Percentiles rank a stretch among this genome's conserved stretches.
These are phyloP conservation scores for Fonsecaea nubica DNA, from an alignment of 2,329 filamentous ascomycete species.

Conservation along the genomic window DNA sequence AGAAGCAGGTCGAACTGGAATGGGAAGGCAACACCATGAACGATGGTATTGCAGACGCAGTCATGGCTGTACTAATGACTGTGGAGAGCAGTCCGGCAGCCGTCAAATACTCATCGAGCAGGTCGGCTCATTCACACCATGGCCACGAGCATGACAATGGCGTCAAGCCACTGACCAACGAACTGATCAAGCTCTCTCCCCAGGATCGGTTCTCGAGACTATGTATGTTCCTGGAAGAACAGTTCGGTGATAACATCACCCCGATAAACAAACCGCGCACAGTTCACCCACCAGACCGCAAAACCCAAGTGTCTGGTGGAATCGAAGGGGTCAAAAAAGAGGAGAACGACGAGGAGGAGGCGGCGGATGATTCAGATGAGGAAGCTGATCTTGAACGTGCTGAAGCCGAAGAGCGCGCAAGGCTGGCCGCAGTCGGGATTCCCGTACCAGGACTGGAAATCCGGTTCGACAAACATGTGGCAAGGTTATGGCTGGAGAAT, in stretches of 20 bases:
- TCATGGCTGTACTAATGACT: slow-evolving; percentile 88
- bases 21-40: slow-evolving; percentile 99
- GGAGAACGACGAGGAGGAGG: slow-evolving; percentile 23
- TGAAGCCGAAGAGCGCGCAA: slow-evolving; percentile 72
- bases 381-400: slow-evolving; percentile 60
- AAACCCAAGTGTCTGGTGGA: slow-evolving; percentile 42
- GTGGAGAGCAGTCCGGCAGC: slow-evolving; percentile 94
- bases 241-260: slow-evolving; percentile 86
- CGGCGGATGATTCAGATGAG: slow-evolving; percentile 47
- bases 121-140: slow-evolving; percentile 61
- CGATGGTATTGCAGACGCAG: slow-evolving; percentile 95
- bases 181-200: slow-evolving; percentile 73
- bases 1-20: slow-evolving; percentile 84
- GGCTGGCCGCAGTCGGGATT: slow-evolving; percentile 82
- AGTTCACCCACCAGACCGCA: slow-evolving; percentile 42
- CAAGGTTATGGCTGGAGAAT: slow-evolving; percentile 89
- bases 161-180: slow-evolving; percentile 60
- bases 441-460: slow-evolving; percentile 89
- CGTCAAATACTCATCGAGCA: slow-evolving; percentile 71
- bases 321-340: slow-evolving; percentile 1
- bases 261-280: slow-evolving; percentile 73
- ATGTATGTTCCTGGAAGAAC: slow-evolving; percentile 94
- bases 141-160: slow-evolving; percentile 44
- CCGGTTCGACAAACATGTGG: slow-evolving; percentile 83
- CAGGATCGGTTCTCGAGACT: slow-evolving; percentile 82